Evolutionary conservation across 2,329 filamentous ascomycete genomes (phyloP).

Genomic region (Fusarium subglutinans): DNA sequence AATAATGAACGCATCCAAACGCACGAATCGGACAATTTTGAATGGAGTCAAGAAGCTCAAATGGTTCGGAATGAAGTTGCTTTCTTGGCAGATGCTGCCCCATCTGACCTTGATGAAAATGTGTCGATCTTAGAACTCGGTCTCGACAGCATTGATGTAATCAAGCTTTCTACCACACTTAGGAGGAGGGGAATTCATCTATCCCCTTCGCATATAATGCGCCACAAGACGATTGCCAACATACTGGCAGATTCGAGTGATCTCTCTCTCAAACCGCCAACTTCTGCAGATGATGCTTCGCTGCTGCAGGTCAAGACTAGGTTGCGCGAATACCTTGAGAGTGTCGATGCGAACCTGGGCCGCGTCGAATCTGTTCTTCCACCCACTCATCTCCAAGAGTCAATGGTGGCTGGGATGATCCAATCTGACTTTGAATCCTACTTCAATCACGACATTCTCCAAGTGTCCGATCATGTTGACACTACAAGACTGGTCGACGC

Average conservation of each 20-base stretch:
- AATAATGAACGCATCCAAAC: slow-evolving; percentile 47
- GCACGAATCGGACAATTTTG: slow-evolving; percentile 50
- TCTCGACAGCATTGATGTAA: slow-evolving; percentile 90
- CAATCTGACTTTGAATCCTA: slow-evolving; percentile 78
- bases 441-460: slow-evolving; percentile 84
- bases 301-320: slow-evolving; percentile 41
- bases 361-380: slow-evolving; percentile 71
- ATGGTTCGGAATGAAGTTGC: slow-evolving; percentile 71
- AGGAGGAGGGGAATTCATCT: slow-evolving; percentile 68
- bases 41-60: slow-evolving; percentile 66
- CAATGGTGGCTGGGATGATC: slow-evolving; percentile 85
- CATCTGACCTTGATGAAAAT: slow-evolving; percentile 61
- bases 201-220: slow-evolving; percentile 81
- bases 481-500: slow-evolving; percentile 65
- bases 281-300: not conserved
- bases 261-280: not conserved
- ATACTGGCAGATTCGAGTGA: slow-evolving; percentile 54
- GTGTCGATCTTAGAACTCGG: slow-evolving; percentile 83
- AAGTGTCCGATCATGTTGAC: slow-evolving; percentile 65
- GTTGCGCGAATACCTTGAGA: slow-evolving; percentile 52
- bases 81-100: slow-evolving; percentile 63
- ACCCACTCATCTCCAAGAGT: slow-evolving; percentile 85
- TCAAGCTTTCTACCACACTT: slow-evolving; percentile 81
- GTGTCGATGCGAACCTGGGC: slow-evolving; percentile 47
- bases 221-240: slow-evolving; percentile 70